Evolutionary conservation across 1,284 basidiomycete genomes (phyloP).

Genomic region (Apiotrichum veenhuisii): DNA sequence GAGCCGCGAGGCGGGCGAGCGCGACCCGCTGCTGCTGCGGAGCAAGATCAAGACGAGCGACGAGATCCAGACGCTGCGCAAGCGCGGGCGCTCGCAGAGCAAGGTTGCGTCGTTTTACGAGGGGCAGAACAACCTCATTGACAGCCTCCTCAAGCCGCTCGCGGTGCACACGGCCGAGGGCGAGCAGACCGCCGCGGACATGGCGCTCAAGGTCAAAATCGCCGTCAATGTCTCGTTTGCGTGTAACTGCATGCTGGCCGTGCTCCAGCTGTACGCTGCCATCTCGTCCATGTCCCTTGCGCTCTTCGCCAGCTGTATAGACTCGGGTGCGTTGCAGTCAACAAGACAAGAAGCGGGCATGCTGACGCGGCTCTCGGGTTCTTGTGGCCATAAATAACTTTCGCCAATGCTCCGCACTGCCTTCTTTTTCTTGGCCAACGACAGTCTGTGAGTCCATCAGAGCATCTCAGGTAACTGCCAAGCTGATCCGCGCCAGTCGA

Average conservation of each 20-base stretch:
- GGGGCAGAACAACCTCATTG: slow-evolving; percentile 83
- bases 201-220: slow-evolving; percentile 67
- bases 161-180: slow-evolving; percentile 55
- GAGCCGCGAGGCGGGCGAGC: slow-evolving; percentile 43
- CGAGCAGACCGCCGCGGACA: slow-evolving; percentile 33
- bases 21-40: slow-evolving; percentile 50
- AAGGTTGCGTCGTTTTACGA: slow-evolving; percentile 62
- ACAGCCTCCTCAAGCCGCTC: slow-evolving; percentile 79
- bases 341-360: too few species aligned
- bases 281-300: slow-evolving; percentile 79
- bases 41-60: slow-evolving; percentile 46
- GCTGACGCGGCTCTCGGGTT: not conserved
- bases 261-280: slow-evolving; percentile 64
- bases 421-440: too few species aligned
- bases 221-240: slow-evolving; percentile 78
- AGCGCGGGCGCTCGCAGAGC: slow-evolving; percentile 15
- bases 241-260: slow-evolving; percentile 65
- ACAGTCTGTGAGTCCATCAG: slow-evolving; percentile 25
- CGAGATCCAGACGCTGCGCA: slow-evolving; percentile 39
- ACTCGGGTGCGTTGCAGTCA: slow-evolving; percentile 57
- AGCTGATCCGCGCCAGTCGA: slow-evolving; percentile 55
- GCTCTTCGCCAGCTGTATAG: slow-evolving; percentile 82
- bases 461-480: not conserved
- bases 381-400: not conserved
- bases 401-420: too few species aligned